These are phyloP conservation scores for Sarocladium oryzae DNA, from an alignment of 2,329 filamentous ascomycete species.

Conservation along the genomic window DNA sequence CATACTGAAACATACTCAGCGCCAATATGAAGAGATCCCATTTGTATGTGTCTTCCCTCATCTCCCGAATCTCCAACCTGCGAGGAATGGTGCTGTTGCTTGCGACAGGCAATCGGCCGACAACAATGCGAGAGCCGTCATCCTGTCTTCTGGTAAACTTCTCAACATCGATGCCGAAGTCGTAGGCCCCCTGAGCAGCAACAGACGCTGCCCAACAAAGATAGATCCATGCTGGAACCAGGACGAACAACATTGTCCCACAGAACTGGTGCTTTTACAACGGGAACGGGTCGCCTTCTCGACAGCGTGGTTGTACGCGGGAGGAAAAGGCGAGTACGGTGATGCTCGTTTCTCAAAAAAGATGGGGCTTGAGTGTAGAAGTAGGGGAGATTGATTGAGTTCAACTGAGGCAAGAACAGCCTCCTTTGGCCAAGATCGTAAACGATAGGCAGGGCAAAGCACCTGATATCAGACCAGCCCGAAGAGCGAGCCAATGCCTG, in stretches of 20 bases:
- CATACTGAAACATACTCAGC: slow-evolving; percentile 64
- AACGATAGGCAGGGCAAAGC: not conserved
- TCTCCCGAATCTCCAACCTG: slow-evolving; percentile 61
- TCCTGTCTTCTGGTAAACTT: slow-evolving; percentile 33
- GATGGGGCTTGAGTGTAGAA: not conserved
- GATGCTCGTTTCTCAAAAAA: not conserved
- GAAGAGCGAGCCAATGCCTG: not conserved
- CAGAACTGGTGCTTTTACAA: not conserved
- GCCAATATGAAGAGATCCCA: slow-evolving; percentile 76
- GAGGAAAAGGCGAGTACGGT: not conserved
- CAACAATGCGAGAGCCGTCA: slow-evolving; percentile 30
- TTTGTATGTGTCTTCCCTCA: slow-evolving; percentile 56
- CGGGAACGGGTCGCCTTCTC: not conserved
- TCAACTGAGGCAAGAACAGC: not conserved
- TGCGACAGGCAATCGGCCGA: slow-evolving; percentile 34
- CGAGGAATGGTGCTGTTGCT: slow-evolving; percentile 33
- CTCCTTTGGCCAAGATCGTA: not conserved
- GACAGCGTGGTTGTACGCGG: not conserved
- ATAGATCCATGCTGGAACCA: not conserved
- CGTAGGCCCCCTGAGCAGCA: slow-evolving; percentile 26
- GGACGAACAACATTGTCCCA: not conserved
- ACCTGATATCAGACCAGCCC: not conserved
- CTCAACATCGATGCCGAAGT: slow-evolving; percentile 43
- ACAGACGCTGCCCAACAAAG: not conserved
- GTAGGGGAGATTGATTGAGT: not conserved